phyloP scores from a whole-genome alignment of 805 yeast genomes.

The Brettanomyces sp. region DNA sequence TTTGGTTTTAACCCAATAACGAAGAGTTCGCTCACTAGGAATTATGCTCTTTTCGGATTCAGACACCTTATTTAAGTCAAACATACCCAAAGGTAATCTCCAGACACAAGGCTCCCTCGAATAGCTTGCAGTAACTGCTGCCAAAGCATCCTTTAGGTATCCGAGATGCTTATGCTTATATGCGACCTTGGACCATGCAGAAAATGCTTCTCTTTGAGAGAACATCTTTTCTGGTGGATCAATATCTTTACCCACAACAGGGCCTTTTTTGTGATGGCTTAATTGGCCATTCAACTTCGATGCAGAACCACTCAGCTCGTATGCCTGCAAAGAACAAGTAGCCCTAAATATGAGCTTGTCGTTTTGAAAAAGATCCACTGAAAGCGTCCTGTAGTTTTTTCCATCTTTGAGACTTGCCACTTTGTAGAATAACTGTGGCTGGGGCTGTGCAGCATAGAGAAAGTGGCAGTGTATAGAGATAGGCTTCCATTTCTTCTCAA shows the following conservation, averaged over 20 bases:
- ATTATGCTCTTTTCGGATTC: constrained; percentile 9
- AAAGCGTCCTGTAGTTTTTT: constrained; percentile 40
- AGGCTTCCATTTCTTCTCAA: constrained; percentile 34
- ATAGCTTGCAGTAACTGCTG: constrained; percentile 18
- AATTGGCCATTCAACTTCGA: constrained; percentile 21
- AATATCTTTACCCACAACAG: constrained; percentile 21
- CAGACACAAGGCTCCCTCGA: constrained; percentile 25
- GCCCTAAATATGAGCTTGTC: constrained; percentile 43
- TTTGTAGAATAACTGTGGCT: constrained; percentile 38
- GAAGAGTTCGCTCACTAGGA: constrained; percentile 18
- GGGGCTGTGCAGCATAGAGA: constrained; percentile 42
- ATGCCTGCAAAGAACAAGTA: constrained; percentile 35
- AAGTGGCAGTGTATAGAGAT: constrained; percentile 57
- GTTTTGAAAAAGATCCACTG: constrained; percentile 46
- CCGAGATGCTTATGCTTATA: constrained; percentile 14
- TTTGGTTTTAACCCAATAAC: constrained; percentile 25
- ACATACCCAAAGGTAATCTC: constrained; percentile 24
- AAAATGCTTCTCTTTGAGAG: constrained; percentile 20
- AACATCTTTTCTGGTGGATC: constrained; percentile 19
- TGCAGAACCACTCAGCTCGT: constrained; percentile 23
- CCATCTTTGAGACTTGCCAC: constrained; percentile 47
- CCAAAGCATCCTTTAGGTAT: constrained; percentile 15
- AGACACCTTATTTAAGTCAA: constrained; percentile 19
- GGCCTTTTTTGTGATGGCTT: constrained; percentile 18
- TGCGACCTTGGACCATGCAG: constrained; percentile 19